phyloP scores from a whole-genome alignment of 2,329 filamentous ascomycete species.

The Talaromyces amestolkiae region DNA sequence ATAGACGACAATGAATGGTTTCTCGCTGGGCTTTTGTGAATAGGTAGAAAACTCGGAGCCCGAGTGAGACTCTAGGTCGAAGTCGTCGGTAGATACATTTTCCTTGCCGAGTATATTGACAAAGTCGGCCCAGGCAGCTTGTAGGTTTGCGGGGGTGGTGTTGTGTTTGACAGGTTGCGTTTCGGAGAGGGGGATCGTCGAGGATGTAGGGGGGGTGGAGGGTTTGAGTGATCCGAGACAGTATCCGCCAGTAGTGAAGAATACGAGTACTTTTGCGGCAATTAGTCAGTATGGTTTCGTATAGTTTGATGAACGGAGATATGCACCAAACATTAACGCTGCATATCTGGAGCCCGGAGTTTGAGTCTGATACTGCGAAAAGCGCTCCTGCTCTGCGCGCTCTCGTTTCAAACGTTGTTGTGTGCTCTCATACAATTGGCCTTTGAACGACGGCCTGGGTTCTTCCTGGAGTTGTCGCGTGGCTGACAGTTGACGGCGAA shows the following conservation, averaged over 20 bases:
- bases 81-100: slow-evolving; percentile 58
- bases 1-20: slow-evolving; percentile 65
- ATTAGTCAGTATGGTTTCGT: slow-evolving; percentile 13
- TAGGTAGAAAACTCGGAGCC: slow-evolving; percentile 64
- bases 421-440: slow-evolving; percentile 62
- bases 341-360: slow-evolving; percentile 39
- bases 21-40: slow-evolving; percentile 41
- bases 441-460: slow-evolving; percentile 53
- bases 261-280: slow-evolving; percentile 46
- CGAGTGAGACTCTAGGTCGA: slow-evolving; percentile 56
- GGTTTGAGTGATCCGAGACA: slow-evolving; percentile 54
- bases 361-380: slow-evolving; percentile 45
- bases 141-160: slow-evolving; percentile 55
- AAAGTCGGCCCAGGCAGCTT: slow-evolving; percentile 65
- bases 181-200: slow-evolving; percentile 55
- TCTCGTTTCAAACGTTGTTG: slow-evolving; percentile 58
- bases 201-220: slow-evolving; percentile 48
- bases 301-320: background rate
- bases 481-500: slow-evolving; percentile 7
- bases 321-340: slow-evolving; percentile 37
- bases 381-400: slow-evolving; percentile 55
- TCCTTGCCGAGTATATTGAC: slow-evolving; percentile 60
- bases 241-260: slow-evolving; percentile 55
- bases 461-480: slow-evolving; percentile 20
- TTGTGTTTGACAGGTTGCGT: slow-evolving; percentile 54